phyloP scores from a whole-genome alignment of 345 rosid species.

The Salix suchowensis region DNA sequence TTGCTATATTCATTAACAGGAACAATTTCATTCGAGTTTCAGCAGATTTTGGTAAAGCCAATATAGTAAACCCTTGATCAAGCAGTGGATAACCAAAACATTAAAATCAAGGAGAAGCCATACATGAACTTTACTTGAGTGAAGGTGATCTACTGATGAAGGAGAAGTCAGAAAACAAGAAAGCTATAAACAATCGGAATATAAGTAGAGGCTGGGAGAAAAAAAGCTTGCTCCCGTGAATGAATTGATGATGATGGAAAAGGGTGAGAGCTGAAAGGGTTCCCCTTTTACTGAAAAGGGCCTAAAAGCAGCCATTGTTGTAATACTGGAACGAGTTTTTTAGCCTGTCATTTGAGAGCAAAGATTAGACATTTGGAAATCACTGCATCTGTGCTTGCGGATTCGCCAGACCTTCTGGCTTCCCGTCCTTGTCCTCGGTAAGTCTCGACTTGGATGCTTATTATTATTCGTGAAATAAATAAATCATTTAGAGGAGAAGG shows the following conservation, averaged over 20 bases:
- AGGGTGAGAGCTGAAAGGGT: conserved; percentile 4
- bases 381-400: neutral
- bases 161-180: neutral
- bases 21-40: neutral
- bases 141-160: conserved; percentile 15
- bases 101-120: neutral
- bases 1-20: neutral
- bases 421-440: neutral
- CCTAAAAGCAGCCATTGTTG: conserved; percentile 15
- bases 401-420: conserved; percentile 10
- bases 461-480: neutral
- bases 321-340: conserved; percentile 17
- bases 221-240: conserved; percentile 6
- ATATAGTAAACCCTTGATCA: neutral
- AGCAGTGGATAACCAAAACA: neutral
- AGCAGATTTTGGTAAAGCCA: neutral
- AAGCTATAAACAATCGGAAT: neutral
- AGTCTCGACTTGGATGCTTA: neutral
- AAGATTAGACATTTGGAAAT: neutral
- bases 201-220: neutral
- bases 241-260: conserved; percentile 3
- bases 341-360: conserved; percentile 17
- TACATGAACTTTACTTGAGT: neutral
- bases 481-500: neutral
- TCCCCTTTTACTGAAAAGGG: neutral